Base-by-base conservation (phyloP, 495 filamentous ascomycete species). In the Penicillium nucicola region DNA sequence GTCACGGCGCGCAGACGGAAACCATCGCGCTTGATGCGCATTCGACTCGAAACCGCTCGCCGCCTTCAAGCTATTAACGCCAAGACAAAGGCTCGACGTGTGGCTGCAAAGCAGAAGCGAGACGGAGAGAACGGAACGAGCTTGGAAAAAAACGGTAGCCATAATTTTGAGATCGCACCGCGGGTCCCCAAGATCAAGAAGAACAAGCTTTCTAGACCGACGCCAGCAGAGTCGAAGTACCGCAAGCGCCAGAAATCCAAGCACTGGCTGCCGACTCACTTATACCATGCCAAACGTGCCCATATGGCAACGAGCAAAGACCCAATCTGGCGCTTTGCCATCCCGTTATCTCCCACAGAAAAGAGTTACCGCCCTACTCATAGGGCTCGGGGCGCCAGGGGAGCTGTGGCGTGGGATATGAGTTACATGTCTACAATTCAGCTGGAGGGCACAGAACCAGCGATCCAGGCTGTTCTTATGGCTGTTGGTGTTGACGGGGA, bases 211-310 rank as follows among this genome's bases (percentile, higher is more conserved):
- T 84, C 87, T 25, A 73, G 78, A 4, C 87, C 90, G 2, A 78
- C 80, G 0, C 79, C 79, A 38, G 74, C 84, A 2, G 77, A 82
- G 17, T 77, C 84, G 11, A 91, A 86, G 53, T 97, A 85, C 57
- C 82, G 84, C 52, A 96, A 91, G 71, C 83, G 93, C 1, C 93
- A 98, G 65, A 66, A 82, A 28, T 78, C 86, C 65, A 98, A 98
- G 75, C 87, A 84, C 0, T 97, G 93, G 93, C 77, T 98, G 3
- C 95, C 93, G 2, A 96, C 93, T 14, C 93, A 98, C 61, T 66
- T 96, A 45, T 98, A 84, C 75, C 93, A 96, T 72, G 86, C 92
- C 13, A 97, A 98, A 61, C 76, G 93, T 37, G 92, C 93, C 5
- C 84, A 78, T 46, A 95, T 98, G 87, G 87, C 88, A 1, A 79